Conservation (phyloP, 2,329 filamentous ascomycete genomes). For the Trichophyton mentagrophytes region DNA sequence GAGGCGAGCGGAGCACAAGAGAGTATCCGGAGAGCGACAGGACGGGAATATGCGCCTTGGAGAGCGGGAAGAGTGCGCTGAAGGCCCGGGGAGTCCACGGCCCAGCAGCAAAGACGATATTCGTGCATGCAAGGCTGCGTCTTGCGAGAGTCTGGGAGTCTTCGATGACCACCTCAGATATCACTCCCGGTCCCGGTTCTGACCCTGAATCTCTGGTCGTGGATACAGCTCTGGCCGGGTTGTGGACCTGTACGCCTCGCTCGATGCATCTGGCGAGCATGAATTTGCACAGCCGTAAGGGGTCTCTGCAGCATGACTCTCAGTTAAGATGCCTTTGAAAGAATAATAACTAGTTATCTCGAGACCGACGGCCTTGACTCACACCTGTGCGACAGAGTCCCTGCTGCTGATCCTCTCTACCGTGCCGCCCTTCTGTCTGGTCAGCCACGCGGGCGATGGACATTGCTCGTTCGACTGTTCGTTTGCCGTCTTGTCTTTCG, state of each 20-base stretch:
- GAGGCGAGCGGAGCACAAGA: constrained; percentile 51
- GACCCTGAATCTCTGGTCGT: constrained; percentile 38
- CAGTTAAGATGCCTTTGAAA: not conserved
- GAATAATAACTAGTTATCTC: not conserved
- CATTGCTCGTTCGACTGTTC: constrained; percentile 18
- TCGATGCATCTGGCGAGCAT: constrained; percentile 46
- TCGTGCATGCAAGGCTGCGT: constrained; percentile 44
- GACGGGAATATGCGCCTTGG: constrained; percentile 44
- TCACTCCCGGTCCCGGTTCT: constrained; percentile 21
- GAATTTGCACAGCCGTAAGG: constrained; percentile 52
- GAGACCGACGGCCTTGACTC: constrained; percentile 20
- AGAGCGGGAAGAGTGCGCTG: constrained; percentile 47
- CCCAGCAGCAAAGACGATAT: constrained; percentile 55
- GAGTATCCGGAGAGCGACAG: constrained; percentile 58
- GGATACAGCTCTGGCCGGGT: constrained; percentile 47
- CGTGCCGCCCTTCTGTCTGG: constrained; percentile 40
- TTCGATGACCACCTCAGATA: constrained; percentile 43
- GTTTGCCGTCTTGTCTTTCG: constrained; percentile 21
- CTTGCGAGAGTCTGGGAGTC: constrained; percentile 23
- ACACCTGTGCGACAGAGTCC: constrained; percentile 53
- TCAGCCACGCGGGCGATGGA: constrained; percentile 46
- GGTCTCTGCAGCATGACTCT: constrained; percentile 42
- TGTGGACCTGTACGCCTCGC: constrained; percentile 52
- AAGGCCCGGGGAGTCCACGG: constrained; percentile 61
- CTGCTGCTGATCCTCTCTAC: constrained; percentile 51